Evolutionary conservation across 192 early-diverging fungal genomes (phyloP).

Genomic region (Glomus cerebriforme): DNA sequence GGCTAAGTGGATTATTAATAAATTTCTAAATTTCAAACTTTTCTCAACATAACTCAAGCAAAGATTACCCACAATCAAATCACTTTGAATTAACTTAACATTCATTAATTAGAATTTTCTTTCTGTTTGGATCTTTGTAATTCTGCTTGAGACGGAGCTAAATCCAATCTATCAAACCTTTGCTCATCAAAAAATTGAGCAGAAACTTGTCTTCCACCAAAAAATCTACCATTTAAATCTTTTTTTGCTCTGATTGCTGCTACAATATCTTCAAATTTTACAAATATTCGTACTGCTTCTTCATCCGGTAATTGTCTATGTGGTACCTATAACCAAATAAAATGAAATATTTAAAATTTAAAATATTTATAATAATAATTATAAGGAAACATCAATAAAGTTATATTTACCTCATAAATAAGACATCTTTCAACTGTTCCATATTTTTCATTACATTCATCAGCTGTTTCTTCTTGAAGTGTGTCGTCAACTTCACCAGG

Average conservation of each 20-base stretch:
- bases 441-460: constrained; percentile 73
- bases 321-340: constrained; percentile 40
- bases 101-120: background rate
- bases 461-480: constrained; percentile 73
- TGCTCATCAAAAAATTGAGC: constrained; percentile 63
- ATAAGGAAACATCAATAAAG: background rate
- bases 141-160: constrained; percentile 48
- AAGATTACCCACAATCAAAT: no score
- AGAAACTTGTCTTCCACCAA: constrained; percentile 69
- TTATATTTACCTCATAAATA: constrained; percentile 59
- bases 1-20: no score
- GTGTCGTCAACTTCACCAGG: constrained; percentile 76
- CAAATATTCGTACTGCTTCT: constrained; percentile 79
- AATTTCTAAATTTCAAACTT: no score
- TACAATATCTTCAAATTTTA: constrained; percentile 58
- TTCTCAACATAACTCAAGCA: no score
- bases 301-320: constrained; percentile 56
- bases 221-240: constrained; percentile 74
- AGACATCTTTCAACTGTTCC: constrained; percentile 70
- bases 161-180: constrained; percentile 58
- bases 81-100: background rate
- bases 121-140: constrained; percentile 21
- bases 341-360: background rate
- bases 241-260: constrained; percentile 54
- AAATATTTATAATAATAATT: background rate